A percentile compares a stretch with the other conserved stretches of the same genome.
Evolutionary conservation across 805 yeast genomes (phyloP).

Genomic region (Saturnispora gosingensis): DNA sequence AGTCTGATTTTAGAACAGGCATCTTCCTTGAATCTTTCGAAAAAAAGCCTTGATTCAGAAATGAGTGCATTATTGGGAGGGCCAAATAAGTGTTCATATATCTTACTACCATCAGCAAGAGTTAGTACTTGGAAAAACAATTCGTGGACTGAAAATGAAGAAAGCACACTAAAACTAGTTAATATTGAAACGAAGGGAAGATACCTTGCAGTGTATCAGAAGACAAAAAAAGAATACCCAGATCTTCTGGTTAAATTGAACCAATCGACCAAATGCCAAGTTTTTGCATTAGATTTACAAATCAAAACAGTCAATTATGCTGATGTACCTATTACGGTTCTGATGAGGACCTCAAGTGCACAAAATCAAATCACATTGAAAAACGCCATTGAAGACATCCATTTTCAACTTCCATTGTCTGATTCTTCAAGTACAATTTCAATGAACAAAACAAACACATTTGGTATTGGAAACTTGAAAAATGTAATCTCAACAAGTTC

Average conservation of each 20-base stretch:
- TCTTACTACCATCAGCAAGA: conserved; percentile 16
- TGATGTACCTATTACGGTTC: conserved; percentile 4
- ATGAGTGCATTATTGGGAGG: neutral
- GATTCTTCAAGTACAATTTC: conserved; percentile 1
- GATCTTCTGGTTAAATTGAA: conserved; percentile 2
- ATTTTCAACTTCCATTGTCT: neutral
- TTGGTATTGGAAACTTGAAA: neutral
- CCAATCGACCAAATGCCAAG: conserved; percentile 4
- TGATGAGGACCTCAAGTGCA: conserved; percentile 10
- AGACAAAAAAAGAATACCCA: neutral
- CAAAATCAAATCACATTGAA: neutral
- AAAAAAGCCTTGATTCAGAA: neutral
- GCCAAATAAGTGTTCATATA: neutral
- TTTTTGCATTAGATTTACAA: conserved; percentile 14
- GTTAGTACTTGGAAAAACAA: conserved; percentile 20
- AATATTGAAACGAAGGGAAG: neutral
- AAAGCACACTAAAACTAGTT: neutral
- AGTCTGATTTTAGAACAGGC: conserved; percentile 5
- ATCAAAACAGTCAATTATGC: conserved; percentile 6
- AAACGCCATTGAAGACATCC: conserved; percentile 1
- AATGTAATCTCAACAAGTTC: conserved; percentile 3
- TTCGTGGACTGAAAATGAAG: conserved; percentile 21
- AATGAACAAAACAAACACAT: neutral
- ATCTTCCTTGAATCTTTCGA: neutral
- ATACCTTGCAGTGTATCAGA: neutral